phyloP scores from a whole-genome alignment of 2,329 filamentous ascomycete species.

The Penicillium sp. region DNA sequence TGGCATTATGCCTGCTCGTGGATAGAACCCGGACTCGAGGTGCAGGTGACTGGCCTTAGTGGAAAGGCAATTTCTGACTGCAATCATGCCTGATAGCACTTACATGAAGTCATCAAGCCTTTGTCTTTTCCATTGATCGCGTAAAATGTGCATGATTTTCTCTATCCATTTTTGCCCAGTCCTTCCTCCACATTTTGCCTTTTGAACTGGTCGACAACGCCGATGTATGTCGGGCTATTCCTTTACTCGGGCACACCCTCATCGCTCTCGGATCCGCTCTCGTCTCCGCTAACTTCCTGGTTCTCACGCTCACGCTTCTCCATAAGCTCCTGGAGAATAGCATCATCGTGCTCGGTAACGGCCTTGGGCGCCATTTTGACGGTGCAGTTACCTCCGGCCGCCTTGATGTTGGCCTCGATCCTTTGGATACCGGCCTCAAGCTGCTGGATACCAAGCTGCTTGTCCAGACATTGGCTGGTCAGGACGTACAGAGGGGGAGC shows the following conservation, averaged over 20 bases:
- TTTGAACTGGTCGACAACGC: slow-evolving; percentile 15
- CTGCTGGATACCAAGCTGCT: slow-evolving; percentile 77
- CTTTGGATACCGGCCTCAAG: slow-evolving; percentile 88
- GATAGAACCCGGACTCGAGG: slow-evolving; percentile 19
- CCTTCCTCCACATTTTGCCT: slow-evolving; percentile 14
- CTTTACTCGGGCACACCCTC: slow-evolving; percentile 68
- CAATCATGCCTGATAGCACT: slow-evolving; percentile 18
- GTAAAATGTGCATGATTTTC: slow-evolving; percentile 22
- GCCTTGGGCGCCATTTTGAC: slow-evolving; percentile 99
- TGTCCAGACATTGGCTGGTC: slow-evolving; percentile 93
- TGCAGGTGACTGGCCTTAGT: slow-evolving; percentile 20
- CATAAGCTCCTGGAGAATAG: slow-evolving; percentile 95
- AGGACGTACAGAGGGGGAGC: slow-evolving; percentile 95
- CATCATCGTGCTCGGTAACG: slow-evolving; percentile 97
- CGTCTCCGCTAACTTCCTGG: slow-evolving; percentile 94
- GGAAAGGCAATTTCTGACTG: slow-evolving; percentile 22
- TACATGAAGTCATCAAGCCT: slow-evolving; percentile 21
- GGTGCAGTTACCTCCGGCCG: slow-evolving; percentile 73
- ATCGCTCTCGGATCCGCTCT: slow-evolving; percentile 93
- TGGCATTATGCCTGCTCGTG: slow-evolving; percentile 14
- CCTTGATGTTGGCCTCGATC: slow-evolving; percentile 77
- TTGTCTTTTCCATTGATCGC: slow-evolving; percentile 22
- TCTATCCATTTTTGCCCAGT: slow-evolving; percentile 25
- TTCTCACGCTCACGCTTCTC: slow-evolving; percentile 99
- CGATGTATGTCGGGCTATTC: slow-evolving; percentile 16